Base-by-base conservation (phyloP, 148 eudicot genomes). In the Gaultheria prostrata region DNA sequence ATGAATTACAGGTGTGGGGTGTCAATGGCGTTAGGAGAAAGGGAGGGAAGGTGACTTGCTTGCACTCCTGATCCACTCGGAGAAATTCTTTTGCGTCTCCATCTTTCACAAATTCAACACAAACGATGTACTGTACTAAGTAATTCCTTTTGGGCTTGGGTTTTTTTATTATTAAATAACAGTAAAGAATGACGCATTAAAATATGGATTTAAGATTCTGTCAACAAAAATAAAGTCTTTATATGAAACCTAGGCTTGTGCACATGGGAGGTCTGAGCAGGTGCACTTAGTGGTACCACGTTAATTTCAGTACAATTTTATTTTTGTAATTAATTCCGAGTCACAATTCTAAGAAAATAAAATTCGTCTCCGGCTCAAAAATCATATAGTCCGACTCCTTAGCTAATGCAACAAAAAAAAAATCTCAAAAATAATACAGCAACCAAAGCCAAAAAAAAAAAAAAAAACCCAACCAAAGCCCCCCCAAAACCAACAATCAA, bases 11-110 rank as follows among this genome's bases (percentile, higher is more conserved):
- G 76, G 20, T 28, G 35, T 39, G 24, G 74, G 65, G 65, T 12
- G 45, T 46, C 26, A 70, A 70, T 81, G 77, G 83, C 83, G 83
- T 49, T 49, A 81, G 83, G 49, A 48, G 56, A 28, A 80, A 26
- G 61, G 59, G 59, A 12, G 50, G 43, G 83, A 3, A 8, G 13
- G 6, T 65, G 56, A 20, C 8, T 76, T 26, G 71, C 8, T 76
- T 26, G 71, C 71, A 26, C 71, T 10, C 15, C 26, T 49, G 13
- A 1, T 49, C 8, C 53, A 9, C 30, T 9, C 15, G 30, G 28
- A 33, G 51, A 6, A 46, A 30, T 77, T 78, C 46, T 26, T 43
- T 24, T 35, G 10, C 24, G 2, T 21, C 78, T 8, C 51, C 9
- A 17, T 8, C 78, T 20, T 45, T 45, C 53, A 75, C 51, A 8